Evolutionary conservation across 768 basidiomycete species (phyloP), one percentile per base, ranked within the genome.

Genomic region (Auriscalpium vulgare): DNA sequence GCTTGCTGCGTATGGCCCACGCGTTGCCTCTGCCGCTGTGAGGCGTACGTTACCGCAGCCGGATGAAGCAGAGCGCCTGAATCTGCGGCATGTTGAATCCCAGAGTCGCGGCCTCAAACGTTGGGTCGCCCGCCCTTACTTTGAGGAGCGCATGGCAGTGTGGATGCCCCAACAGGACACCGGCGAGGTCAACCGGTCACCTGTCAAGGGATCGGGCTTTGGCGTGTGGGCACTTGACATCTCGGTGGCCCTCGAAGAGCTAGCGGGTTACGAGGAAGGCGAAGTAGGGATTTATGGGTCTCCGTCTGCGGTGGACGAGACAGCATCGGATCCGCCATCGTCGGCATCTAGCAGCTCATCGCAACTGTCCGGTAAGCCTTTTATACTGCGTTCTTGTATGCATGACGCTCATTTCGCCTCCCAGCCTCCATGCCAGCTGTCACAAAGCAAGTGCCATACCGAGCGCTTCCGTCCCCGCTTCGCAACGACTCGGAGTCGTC

Each of bases 251-350:
- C 37, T 62, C 29, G 61, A 62, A 45, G 21, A 55, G 6, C 40
- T 60, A 37, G 59, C 61, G 37, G 59, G 54, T 8, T 47, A 47
- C n/a, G 37, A 29, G 14, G 53, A 59, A 65, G 16, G 69, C 61
- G 58, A 34, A 51, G 56, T 47, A 40, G 59, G 14, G 14, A 23
- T 8, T 4, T 43, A 43, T 43, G 40, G 14, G 8, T 17, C 40
- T 43, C 40, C 40, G 6, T 43, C 40, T 43, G 14, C 40, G 14
- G 40, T 43, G 17, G 14, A 13, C 40, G 40, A 43, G 40, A 29
- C 29, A 29, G 40, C 40, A 14, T 21, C 88, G 87, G 86, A 74
- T 81, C 57, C 70, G 72, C 23, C 81, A 86, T 4, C 81, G 82
- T n/a, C 82, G 82, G 63, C 61, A 1, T 53, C 43, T 9, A 78